Evolutionary conservation across 2,329 filamentous ascomycete genomes (phyloP), one percentile per base, ranked within the genome.

Genomic region (Venturia carpophila): DNA sequence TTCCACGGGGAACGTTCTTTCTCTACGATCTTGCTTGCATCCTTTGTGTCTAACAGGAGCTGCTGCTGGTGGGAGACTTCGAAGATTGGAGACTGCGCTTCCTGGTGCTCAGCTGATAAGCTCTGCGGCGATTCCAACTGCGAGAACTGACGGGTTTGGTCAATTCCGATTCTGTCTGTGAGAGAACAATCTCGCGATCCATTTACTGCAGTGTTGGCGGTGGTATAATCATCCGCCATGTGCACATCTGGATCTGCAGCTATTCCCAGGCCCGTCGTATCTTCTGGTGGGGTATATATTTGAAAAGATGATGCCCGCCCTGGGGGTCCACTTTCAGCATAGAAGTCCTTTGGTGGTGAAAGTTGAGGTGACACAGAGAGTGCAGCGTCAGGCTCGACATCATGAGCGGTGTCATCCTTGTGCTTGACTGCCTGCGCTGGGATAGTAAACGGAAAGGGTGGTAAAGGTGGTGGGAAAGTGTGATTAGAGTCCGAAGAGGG

Each of bases 211-310:
- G 30, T 37, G 19, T 21, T 58, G 27, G 15, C 27, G 5, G 30
- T 11, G 7, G 52, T 37, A 1, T 58, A 27, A 58, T 58, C 52
- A 9, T 58, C 52, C 37, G 9, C 5, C 52, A 58, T 58, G 1
- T 58, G 15, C 27, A 58, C 27, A 58, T 58, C 30, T 37, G 30
- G 52, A 21, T 58, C 30, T 58, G 30, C 27, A n/a, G 19, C 52
- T 58, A 37, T 27, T 52, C 47, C 27, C 30, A 58, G 27, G n/a
- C 52, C 52, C 19, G 27, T 58, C 19, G 52, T 67, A 24, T 78
- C 75, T 62, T 77, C 75, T 4, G 76, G 74, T 1, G 75, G 75
- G n/a, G 77, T 77, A 37, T 74, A 74, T 55, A 74, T 75, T 67
- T 77, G 75, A 41, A 43, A 42, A 62, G 60, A 73, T 70, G 27